Base-by-base conservation (phyloP, 2,329 filamentous ascomycete species). In the Cercospora citrullina region DNA sequence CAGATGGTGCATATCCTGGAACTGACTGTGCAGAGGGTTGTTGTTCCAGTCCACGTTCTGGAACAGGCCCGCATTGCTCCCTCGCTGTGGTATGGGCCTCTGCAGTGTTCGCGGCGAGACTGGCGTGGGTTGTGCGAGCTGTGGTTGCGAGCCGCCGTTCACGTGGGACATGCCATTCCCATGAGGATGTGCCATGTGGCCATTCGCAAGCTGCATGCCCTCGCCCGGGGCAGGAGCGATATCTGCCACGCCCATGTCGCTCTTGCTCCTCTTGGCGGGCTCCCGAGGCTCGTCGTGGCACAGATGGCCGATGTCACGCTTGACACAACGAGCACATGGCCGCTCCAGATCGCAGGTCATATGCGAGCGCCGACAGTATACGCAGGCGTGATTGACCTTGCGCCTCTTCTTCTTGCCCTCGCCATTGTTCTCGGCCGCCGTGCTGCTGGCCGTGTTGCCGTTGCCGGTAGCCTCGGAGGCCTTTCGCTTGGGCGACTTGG, bases 221-320 rank as follows among this genome's bases (percentile, higher is more conserved):
- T 72, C 68, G n/a, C 60, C 60, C 48, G 73, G 73, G 62, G 74
- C 76, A 61, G 76, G 78, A 58, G 73, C 75, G 55, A 76, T 78
- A 51, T 82, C 81, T 36, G 79, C 74, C 9, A 74, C 72, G 12
- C 72, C 71, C 1, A 72, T 64, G 23, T 84, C 82, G 45, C 80
- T 81, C 82, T 94, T 97, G 75, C 87, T 82, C 81, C 94, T 94
- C 82, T 95, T 96, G 68, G 90, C 87, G 73, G 89, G 85, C 77
- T 99, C 94, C 80, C 94, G 90, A 74, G 94, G 94, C 82, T 98
- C 95, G 81, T 99, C 95, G 83, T 97, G 95, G 81, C 95, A 99
- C 73, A 99, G 87, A 81, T 99, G 95, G 76, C 94, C 95, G 80
- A 99, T 99, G 83, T 97, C 97, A 78, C 95, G 90, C 84, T 98